Base-by-base conservation (phyloP, 2,329 filamentous ascomycete genomes). In the Trichoderma cornu-damae region DNA sequence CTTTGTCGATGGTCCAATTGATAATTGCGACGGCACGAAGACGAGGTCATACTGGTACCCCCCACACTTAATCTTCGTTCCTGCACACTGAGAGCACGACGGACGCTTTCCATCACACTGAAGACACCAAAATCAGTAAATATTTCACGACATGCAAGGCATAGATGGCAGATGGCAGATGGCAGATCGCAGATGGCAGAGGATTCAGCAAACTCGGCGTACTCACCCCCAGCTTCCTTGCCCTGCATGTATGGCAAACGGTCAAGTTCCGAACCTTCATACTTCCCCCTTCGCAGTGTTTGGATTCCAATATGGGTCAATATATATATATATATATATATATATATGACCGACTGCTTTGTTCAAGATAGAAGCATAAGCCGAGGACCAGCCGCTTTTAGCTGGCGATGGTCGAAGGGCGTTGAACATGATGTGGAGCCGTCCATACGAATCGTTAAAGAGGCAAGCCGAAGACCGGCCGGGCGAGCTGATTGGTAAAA, bases 61-160 rank as follows among this genome's bases (percentile, higher is more conserved):
- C 2, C 62, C 62, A 18, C 66, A 68, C 3, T 59, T 35, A 4
- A 60, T 61, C 11, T 59, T 49, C 6, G 60, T 59, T 7, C 59
- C 43, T 9, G 46, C 12, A 38, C 66, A 68, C 40, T 68, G 66
- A 1, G 66, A 62, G 37, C 66, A 68, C 4, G 61, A 57, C 2
- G 66, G 66, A 18, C 50, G 49, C 18, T 64, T 63, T 20, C 66
- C 65, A 32, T 68, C 65, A 54, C 65, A 67, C 66, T 67, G 26
- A n/a, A 6, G 12, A 22, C 7, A 8, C 16, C 32, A 48, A 8
- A 51, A 16, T 59, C 4, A 48, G 51, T 49, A 12, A 22, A 14
- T 35, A 22, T 37, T 32, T 30, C 26, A n/a, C 37, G 47, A 54
- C 3, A 34, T 59, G 26, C 30, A 22, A 35, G 14, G 34, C 22